These are phyloP conservation scores for Echium plantagineum DNA, from an alignment of 257 asterid genomes.

Conservation along the genomic window DNA sequence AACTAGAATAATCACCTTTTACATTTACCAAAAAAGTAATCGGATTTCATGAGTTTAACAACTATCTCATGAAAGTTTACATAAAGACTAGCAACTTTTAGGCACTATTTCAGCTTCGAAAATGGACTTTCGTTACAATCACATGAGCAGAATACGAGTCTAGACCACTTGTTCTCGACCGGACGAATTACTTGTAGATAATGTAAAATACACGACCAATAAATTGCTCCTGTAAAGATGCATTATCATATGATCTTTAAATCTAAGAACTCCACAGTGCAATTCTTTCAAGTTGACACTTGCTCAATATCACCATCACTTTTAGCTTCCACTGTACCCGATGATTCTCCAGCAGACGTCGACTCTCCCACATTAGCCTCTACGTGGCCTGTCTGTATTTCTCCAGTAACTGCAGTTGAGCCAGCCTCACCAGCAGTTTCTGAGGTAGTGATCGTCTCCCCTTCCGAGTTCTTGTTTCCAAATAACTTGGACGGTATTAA, in stretches of 20 bases:
- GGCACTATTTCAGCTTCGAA: not conserved
- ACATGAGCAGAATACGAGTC: no score
- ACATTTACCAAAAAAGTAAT: no score
- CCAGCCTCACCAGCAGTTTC: conserved; percentile 18
- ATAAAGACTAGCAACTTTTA: not conserved
- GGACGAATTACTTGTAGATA: not conserved
- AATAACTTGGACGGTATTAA: conserved; percentile 58
- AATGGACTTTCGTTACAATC: not conserved
- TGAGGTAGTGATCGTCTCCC: conserved; percentile 15
- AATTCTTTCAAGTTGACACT: conserved; percentile 20
- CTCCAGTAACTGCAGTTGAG: conserved; percentile 6
- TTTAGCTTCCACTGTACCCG: conserved; percentile 23
- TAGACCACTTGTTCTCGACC: no score
- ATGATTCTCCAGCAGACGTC: conserved; percentile 12
- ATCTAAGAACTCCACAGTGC: not conserved
- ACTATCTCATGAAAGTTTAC: not conserved
- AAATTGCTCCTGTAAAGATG: not conserved
- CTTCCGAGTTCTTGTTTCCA: conserved; percentile 33
- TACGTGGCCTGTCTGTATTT: conserved; percentile 12
- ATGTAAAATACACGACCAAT: conserved; percentile 1
- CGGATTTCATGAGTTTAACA: no score
- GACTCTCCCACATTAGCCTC: conserved; percentile 8
- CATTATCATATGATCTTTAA: not conserved
- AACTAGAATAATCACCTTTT: no score
- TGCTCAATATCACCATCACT: conserved; percentile 16